Evolutionary conservation across 345 rosid genomes (phyloP), one percentile per base, ranked within the genome.

Genomic region (Eutrema yunnanense): DNA sequence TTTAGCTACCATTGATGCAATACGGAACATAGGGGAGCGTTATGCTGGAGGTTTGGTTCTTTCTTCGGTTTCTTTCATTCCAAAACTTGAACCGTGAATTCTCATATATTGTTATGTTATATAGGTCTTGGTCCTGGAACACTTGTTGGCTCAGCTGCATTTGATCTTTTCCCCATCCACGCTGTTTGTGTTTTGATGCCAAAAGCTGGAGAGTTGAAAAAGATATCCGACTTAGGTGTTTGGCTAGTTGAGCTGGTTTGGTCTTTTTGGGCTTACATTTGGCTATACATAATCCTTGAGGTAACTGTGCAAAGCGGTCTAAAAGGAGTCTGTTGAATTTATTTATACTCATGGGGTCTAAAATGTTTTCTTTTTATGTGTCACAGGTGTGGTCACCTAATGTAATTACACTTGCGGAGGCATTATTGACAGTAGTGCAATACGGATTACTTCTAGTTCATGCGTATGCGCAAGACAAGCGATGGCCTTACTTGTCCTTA

Each of bases 141-240:
- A 9, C 98, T 94, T 63, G 95, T 90, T 75, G 98, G 98, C 69
- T 94, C 98, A 7, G 98, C 98, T 69, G 98, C 98, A 40, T 94
- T 94, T 68, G 98, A 94, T 80, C 95, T 94, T 74, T 90, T 90
- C 56, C 98, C 98, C 13, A 94, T 90, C 73, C 97, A 89, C 58
- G 97, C 98, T 74, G 96, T 94, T 48, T 94, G 98, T 83, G 98
- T 94, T 47, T 66, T 94, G 42, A 92, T 89, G 81, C 98, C 98
- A 9, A 90, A 94, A 73, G 95, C 95, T 62, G 98, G 97, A 75
- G 97, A 90, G 79, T 52, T 89, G 80, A 94, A 94, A 69, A 94
- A 94, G 80, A 94, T 94, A 78, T 84, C 97, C n/a, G 98, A 94
- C 69, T 52, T 90, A 8, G 97, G 98, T 14, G 96, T 94, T 68